Evolutionary conservation across 1,284 basidiomycete species (phyloP), one percentile per base, ranked within the genome.

Genomic region (Malassezia caprae): DNA sequence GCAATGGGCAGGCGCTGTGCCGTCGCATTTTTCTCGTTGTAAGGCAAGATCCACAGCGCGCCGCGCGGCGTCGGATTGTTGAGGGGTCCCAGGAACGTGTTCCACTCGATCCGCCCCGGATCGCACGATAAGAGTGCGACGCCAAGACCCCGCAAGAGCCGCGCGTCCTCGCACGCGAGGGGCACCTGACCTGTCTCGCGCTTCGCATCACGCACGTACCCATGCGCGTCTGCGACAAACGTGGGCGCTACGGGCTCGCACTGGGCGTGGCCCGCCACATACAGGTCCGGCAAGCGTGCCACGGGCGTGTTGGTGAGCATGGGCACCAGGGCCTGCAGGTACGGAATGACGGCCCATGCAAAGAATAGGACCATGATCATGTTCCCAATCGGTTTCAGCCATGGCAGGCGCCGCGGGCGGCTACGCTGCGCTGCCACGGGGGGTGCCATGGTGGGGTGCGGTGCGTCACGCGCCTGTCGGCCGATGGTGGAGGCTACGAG

Each of bases 41-140:
- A 53, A 11, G 40, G 32, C 12, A 35, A 30, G 8, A 60, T 12
- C 56, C 56, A 60, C 17, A 60, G 31, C 8, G 56, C 55, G 28
- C 59, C 59, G 17, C 51, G 51, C 4, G 35, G 23, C 32, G 37
- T 15, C 15, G 55, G 50, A 30, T 48, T 13, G 13, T 2, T 15
- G 7, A 40, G 28, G 1, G 56, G 51, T 1, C 56, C 56, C 44
- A 61, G 39, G 30, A 58, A 52, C 27, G 48, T 41, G 27, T 61
- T 58, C 59, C 59, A 61, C 23, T 43, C 32, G 13, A 30, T 15
- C 24, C 59, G 56, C 17, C 51, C 51, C 1, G 56, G 52, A 35
- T 61, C 59, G 48, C 59, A 61, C 10, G 56, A 42, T 12, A 61
- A 23, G 26, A 61, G 6, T 6, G 42, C 48, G 19, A 49, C 28